Percentiles rank a stretch among this genome's conserved stretches.
phyloP scores from a whole-genome alignment of 306 rosid species.

The Styphnolobium japonicum region DNA sequence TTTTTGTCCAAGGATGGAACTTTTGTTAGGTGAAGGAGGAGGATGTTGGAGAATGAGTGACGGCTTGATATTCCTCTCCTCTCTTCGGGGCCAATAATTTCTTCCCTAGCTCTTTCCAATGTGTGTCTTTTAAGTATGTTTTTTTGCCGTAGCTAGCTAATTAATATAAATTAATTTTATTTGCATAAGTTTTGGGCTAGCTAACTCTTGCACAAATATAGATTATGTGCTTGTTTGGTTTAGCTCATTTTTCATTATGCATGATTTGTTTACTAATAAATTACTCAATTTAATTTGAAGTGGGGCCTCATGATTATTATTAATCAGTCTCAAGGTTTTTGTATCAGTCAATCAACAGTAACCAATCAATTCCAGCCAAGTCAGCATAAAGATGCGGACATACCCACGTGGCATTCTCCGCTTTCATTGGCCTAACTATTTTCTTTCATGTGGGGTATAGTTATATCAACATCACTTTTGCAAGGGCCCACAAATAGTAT shows the following conservation, averaged over 20 bases:
- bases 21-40: slow-evolving; percentile 61
- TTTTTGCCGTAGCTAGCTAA: not conserved
- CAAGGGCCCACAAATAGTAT: not conserved
- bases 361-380: not conserved
- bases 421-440: not conserved
- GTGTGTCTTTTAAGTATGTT: not conserved
- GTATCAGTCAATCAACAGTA: slow-evolving; percentile 5
- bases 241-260: not conserved
- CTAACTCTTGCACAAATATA: not conserved
- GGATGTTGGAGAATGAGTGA: slow-evolving; percentile 96
- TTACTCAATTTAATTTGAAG: not conserved
- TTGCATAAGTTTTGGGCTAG: slow-evolving; percentile 35
- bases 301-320: not conserved
- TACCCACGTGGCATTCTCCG: slow-evolving; percentile 23
- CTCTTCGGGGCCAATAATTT: slow-evolving; percentile 57
- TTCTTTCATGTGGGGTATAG: not conserved
- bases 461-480: not conserved
- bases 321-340: not conserved
- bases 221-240: too few species aligned
- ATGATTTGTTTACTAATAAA: slow-evolving; percentile 5
- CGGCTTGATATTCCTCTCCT: slow-evolving; percentile 78
- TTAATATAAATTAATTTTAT: not conserved
- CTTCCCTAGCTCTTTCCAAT: slow-evolving; percentile 2
- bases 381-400: slow-evolving; percentile 11
- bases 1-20: slow-evolving; percentile 51